Conservation (phyloP, 2,329 filamentous ascomycete genomes). For the Verticillium longisporum region DNA sequence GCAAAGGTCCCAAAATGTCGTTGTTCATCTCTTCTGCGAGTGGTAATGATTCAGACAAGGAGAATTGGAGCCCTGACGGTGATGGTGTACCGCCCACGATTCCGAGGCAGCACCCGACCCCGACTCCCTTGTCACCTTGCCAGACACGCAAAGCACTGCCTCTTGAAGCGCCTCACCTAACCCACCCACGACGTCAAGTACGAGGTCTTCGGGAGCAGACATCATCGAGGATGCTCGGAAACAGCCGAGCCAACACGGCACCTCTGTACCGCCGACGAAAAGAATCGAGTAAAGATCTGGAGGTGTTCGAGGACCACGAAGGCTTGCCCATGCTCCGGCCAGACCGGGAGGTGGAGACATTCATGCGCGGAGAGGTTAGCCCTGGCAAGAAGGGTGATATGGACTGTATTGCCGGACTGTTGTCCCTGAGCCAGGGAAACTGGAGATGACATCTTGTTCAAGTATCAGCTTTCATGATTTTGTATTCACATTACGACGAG, state of each 20-base stretch:
- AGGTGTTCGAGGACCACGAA: slow-evolving; percentile 48
- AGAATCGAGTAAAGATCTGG: slow-evolving; percentile 23
- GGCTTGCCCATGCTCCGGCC: slow-evolving; percentile 16
- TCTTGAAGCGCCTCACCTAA: slow-evolving; percentile 21
- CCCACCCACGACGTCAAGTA: slow-evolving; percentile 32
- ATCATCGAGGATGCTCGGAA: slow-evolving; percentile 22
- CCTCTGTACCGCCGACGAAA: slow-evolving; percentile 24
- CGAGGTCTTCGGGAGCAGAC: slow-evolving; percentile 34
- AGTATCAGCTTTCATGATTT: too few relatives aligned
- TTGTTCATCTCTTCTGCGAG: slow-evolving; percentile 24
- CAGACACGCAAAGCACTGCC: slow-evolving; percentile 20
- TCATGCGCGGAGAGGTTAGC: slow-evolving; percentile 62
- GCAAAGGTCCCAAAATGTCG: slow-evolving; percentile 23
- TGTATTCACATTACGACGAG: too few relatives aligned
- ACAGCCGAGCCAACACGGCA: slow-evolving; percentile 31
- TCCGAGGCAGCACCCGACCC: slow-evolving; percentile 4
- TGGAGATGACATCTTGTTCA: slow-evolving; percentile 53
- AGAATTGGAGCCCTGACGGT: slow-evolving; percentile 69
- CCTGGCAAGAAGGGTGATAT: slow-evolving; percentile 73
- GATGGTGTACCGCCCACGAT: slow-evolving; percentile 15
- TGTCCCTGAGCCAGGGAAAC: slow-evolving; percentile 87
- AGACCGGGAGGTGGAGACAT: slow-evolving; percentile 59
- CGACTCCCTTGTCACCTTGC: slow-evolving; percentile 13
- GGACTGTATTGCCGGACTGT: slow-evolving; percentile 81
- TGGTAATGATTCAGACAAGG: slow-evolving; percentile 84